These are phyloP conservation scores for Syzygium aqueum DNA, from an alignment of 345 rosid genomes.

Conservation along the genomic window DNA sequence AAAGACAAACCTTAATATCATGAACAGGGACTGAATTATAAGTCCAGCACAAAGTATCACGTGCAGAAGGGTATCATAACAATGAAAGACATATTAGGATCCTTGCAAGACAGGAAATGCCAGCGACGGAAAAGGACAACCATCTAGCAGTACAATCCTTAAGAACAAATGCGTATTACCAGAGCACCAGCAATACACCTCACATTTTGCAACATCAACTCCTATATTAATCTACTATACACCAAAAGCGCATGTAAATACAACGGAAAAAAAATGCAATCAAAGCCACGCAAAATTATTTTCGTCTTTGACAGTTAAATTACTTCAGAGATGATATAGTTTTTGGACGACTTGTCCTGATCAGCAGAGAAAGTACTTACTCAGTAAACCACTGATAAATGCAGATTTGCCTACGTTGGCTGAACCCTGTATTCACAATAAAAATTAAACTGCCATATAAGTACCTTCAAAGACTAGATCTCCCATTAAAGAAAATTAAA, in stretches of 20 bases:
- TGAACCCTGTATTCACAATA: slow-evolving; percentile 50
- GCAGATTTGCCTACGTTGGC: slow-evolving; percentile 99
- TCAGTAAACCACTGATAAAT: slow-evolving; percentile 78
- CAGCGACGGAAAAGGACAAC: not conserved
- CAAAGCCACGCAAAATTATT: too few species aligned
- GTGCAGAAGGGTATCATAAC: not conserved
- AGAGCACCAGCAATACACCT: not conserved
- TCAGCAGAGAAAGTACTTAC: slow-evolving; percentile 36
- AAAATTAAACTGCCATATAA: not conserved
- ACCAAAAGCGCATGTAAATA: too few species aligned
- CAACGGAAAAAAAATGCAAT: too few species aligned
- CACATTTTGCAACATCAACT: not conserved
- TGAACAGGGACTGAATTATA: not conserved
- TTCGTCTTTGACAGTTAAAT: too few species aligned
- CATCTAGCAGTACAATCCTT: not conserved
- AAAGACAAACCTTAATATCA: not conserved
- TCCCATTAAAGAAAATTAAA: not conserved
- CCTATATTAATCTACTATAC: too few species aligned
- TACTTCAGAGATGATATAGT: too few species aligned
- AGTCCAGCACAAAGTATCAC: not conserved
- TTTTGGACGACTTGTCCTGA: too few species aligned
- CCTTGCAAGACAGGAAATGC: not conserved
- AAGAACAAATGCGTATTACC: not conserved
- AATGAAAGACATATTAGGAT: not conserved
- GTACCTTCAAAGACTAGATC: not conserved